Evolutionary conservation across 208 protist genomes (phyloP).

Genomic region (Leishmania amazonensis): DNA sequence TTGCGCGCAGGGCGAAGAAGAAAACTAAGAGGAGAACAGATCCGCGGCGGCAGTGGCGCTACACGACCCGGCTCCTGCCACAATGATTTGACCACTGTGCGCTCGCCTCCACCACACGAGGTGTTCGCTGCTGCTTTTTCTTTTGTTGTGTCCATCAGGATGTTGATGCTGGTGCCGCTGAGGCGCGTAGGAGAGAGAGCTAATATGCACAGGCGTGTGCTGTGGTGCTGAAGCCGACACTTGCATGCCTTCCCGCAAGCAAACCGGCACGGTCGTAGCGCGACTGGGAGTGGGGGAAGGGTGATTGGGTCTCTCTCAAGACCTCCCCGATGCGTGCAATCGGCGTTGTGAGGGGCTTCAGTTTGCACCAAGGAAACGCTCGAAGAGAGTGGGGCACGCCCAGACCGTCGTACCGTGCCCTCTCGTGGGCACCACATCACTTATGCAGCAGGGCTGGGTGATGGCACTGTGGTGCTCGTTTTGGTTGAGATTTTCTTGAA

Average conservation of each 20-base stretch:
- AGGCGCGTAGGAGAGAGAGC: background rate
- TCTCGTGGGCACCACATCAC: background rate
- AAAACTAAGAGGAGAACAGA: background rate
- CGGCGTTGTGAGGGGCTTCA: background rate
- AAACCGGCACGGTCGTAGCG: background rate
- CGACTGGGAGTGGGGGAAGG: background rate
- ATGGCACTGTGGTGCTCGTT: background rate
- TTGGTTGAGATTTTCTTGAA: no score
- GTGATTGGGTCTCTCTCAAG: background rate
- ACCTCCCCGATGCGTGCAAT: background rate
- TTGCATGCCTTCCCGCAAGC: background rate
- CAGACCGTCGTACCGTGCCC: background rate
- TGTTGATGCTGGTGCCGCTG: background rate
- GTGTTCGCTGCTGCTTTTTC: background rate
- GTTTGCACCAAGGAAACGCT: background rate
- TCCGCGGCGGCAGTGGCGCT: background rate
- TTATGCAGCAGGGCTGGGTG: background rate
- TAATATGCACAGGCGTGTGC: background rate
- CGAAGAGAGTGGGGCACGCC: background rate
- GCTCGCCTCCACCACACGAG: background rate
- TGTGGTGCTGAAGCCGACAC: background rate
- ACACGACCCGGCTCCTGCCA: background rate
- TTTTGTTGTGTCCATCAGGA: background rate
- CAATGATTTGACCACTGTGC: no score
- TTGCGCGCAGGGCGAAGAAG: background rate